Conservation (phyloP, 1,284 basidiomycete genomes). For the Pterula multifida region DNA sequence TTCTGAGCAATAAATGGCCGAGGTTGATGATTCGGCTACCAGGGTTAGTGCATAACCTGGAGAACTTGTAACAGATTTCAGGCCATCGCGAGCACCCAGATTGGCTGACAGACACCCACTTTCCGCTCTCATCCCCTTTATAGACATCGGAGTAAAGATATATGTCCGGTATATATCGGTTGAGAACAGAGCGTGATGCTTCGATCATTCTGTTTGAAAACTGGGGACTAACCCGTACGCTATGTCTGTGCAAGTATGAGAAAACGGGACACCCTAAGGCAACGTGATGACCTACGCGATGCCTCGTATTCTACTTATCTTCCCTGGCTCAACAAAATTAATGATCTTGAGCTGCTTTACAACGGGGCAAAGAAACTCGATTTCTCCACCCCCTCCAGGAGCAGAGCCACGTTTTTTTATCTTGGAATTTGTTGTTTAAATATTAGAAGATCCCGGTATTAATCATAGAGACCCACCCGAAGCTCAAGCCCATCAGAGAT, state of each 20-base stretch:
- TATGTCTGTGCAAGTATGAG: slow-evolving; percentile 45
- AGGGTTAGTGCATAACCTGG: slow-evolving; percentile 92
- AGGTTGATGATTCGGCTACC: slow-evolving; percentile 87
- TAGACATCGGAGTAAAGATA: slow-evolving; percentile 98
- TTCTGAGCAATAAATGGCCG: slow-evolving; percentile 82
- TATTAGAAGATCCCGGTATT: neutral
- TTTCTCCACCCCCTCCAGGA: slow-evolving; percentile 87
- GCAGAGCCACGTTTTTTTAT: slow-evolving; percentile 91
- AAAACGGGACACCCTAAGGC: slow-evolving; percentile 2
- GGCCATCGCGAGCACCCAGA: neutral
- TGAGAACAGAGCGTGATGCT: slow-evolving; percentile 80
- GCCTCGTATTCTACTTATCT: slow-evolving; percentile 89
- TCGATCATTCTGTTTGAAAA: slow-evolving; percentile 98
- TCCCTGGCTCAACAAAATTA: slow-evolving; percentile 85
- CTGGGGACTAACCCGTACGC: slow-evolving; percentile 91
- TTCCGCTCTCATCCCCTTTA: slow-evolving; percentile 94
- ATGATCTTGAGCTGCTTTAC: slow-evolving; percentile 85
- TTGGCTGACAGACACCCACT: slow-evolving; percentile 35
- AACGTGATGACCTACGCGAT: slow-evolving; percentile 59
- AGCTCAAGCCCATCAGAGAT: slow-evolving; percentile 81
- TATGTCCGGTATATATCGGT: slow-evolving; percentile 95
- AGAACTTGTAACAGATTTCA: slow-evolving; percentile 42
- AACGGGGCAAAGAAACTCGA: slow-evolving; percentile 87
- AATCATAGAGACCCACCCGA: slow-evolving; percentile 32
- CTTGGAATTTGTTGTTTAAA: slow-evolving; percentile 32